A percentile compares a stretch with the other conserved stretches of the same genome.
Conservation (phyloP, 805 yeast species). For the Kuraishia piskuri region DNA sequence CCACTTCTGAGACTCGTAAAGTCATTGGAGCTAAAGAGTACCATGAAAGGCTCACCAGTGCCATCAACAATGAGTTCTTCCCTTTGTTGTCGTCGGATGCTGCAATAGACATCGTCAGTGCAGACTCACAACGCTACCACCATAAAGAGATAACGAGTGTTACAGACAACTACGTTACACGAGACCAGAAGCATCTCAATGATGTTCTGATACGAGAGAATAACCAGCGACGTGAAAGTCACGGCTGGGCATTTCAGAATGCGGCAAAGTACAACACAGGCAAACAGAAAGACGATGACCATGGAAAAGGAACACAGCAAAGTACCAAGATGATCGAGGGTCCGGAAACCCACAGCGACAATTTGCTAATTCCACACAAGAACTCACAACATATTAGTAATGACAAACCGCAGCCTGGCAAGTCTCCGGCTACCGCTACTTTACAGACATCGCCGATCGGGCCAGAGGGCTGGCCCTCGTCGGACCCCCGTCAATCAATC, state of each 20-base stretch:
- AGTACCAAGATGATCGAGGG: background rate
- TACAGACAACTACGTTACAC: background rate
- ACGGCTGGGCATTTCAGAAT: background rate
- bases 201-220: background rate
- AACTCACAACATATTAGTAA: no score
- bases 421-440: background rate
- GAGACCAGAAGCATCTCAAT: background rate
- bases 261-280: background rate
- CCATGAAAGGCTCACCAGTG: background rate
- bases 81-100: background rate
- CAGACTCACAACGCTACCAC: background rate
- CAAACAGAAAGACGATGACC: background rate
- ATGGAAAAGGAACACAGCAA: background rate
- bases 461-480: background rate
- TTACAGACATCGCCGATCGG: background rate
- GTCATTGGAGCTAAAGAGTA: background rate
- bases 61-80: conserved; percentile 2
- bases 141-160: background rate
- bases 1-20: background rate
- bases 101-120: background rate
- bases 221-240: background rate
- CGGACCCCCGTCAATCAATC: background rate
- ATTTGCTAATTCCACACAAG: background rate
- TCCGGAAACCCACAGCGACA: background rate
- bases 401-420: no score